Percentiles rank a stretch among this genome's conserved stretches.
Conservation (phyloP, 2,329 filamentous ascomycete species). For the Chrysosporium keratinophilum region DNA sequence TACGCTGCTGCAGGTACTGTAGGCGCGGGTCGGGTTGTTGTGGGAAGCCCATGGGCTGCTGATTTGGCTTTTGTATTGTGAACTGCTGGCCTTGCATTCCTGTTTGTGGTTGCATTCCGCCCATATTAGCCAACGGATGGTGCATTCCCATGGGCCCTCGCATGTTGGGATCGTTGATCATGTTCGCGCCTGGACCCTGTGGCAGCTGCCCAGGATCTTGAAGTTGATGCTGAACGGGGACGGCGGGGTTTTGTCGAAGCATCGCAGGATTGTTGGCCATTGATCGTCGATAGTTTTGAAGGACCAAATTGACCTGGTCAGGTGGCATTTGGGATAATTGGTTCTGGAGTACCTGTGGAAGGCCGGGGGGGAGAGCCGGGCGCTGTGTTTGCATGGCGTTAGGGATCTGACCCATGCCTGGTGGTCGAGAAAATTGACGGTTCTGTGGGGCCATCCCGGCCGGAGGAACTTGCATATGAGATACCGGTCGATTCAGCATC, state of each 20-base stretch:
- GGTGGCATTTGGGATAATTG: slow-evolving; percentile 28
- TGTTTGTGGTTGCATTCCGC: slow-evolving; percentile 16
- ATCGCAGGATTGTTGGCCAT: slow-evolving; percentile 25
- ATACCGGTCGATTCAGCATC: slow-evolving; percentile 37
- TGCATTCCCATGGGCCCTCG: slow-evolving; percentile 28
- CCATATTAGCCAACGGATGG: slow-evolving; percentile 27
- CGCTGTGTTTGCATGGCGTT: slow-evolving; percentile 24
- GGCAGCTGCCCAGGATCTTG: slow-evolving; percentile 27
- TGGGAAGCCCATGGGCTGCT: slow-evolving; percentile 18
- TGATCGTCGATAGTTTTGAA: slow-evolving; percentile 27
- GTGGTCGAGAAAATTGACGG: slow-evolving; percentile 27
- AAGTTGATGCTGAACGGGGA: slow-evolving; percentile 24
- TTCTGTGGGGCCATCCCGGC: slow-evolving; percentile 26
- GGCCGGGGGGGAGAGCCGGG: slow-evolving; percentile 25
- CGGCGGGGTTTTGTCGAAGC: slow-evolving; percentile 27
- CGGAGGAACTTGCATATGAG: slow-evolving; percentile 32
- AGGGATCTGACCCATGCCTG: slow-evolving; percentile 27
- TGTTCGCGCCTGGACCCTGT: slow-evolving; percentile 26
- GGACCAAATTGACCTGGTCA: slow-evolving; percentile 27
- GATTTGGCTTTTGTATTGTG: slow-evolving; percentile 7
- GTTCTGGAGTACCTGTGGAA: slow-evolving; percentile 29
- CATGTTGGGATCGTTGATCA: slow-evolving; percentile 28
- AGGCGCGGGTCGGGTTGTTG: slow-evolving; percentile 18
- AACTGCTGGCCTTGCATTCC: slow-evolving; percentile 15
- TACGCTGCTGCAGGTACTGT: slow-evolving; percentile 28